Base-by-base conservation (phyloP, 805 yeast species). In the Alloascoidea hylecoeti region DNA sequence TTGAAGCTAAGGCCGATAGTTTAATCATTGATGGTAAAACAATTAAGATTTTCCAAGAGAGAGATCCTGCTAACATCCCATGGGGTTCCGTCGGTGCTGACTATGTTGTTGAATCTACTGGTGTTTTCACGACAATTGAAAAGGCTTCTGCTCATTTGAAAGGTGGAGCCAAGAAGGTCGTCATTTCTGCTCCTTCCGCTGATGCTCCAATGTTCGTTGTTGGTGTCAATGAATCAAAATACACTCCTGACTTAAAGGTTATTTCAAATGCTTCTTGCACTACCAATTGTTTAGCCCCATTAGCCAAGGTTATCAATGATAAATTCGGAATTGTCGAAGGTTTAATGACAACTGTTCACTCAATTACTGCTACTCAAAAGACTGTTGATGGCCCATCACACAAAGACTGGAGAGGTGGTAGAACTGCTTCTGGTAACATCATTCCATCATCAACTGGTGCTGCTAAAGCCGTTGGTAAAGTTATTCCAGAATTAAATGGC, bases 381-480 rank as follows among this genome's bases (percentile, higher is more conserved):
- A 80, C 94, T 46, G 95, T 85, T 49, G 95, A 85, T 63, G 95
- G 95, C 68, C 94, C 95, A 55, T 83, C 95, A 61, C 85, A 78
- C 75, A 85, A 85, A 75, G 95, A 85, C 74, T 85, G 95, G 95
- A 80, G 95, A 77, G 95, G 95, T 63, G 95, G 95, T 64, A 81
- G 95, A 72, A 80, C 95, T 53, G 95, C 95, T 60, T 79, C 89
- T 46, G 94, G 88, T 60, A 85, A 85, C 80, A 82, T 85, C 63
- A 85, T 85, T 52, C 95, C 95, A 58, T 83, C 94, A 33, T 81
- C 95, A 46, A 85, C 95, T 47, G 95, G 95, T 77, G 95, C 95
- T 55, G 95, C 95, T 57, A 85, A 85, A 78, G 95, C 95, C 49
- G 95, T 85, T 53, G 95, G 95, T 63, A 83, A 83, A 75, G 95